Evolutionary conservation across 1,284 basidiomycete genomes (phyloP).

Genomic region (Mycena citricolor): DNA sequence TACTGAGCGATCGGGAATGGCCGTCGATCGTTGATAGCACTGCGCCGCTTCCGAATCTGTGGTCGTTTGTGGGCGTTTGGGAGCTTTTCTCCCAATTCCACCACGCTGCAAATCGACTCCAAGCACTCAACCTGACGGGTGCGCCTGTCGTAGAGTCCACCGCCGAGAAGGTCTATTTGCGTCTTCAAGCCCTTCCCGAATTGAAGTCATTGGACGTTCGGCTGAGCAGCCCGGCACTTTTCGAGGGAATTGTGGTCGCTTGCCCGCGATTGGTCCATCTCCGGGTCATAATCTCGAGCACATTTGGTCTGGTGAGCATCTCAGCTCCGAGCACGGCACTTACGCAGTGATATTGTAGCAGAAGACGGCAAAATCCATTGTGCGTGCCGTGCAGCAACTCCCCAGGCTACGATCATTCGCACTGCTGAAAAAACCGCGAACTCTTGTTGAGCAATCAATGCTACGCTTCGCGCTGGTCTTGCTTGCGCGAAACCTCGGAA

Average conservation of each 20-base stretch:
- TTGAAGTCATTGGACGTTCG: constrained; percentile 10
- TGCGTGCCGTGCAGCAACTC: constrained; percentile 2
- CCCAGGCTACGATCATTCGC: constrained; percentile 12
- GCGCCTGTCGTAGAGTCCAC: background rate
- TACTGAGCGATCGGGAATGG: too few relatives aligned
- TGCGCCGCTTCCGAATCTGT: background rate
- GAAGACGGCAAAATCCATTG: background rate
- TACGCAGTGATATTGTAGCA: too few relatives aligned
- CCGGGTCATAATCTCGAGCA: constrained; percentile 2
- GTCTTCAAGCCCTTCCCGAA: background rate
- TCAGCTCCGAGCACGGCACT: too few relatives aligned
- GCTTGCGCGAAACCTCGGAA: constrained; percentile 1
- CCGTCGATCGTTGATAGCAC: too few relatives aligned
- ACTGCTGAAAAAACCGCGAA: constrained; percentile 4
- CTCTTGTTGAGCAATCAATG: constrained; percentile 3
- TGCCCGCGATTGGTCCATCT: constrained; percentile 1
- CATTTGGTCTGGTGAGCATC: constrained; percentile 4
- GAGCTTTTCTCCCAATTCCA: too few relatives aligned
- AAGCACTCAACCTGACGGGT: constrained; percentile 10
- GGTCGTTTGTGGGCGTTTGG: constrained; percentile 6
- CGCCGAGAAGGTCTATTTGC: background rate
- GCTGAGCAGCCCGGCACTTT: background rate
- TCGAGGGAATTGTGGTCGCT: background rate
- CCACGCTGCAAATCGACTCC: constrained; percentile 1
- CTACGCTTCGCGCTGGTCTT: constrained; percentile 1